Percentiles rank a stretch among this genome's conserved stretches.
Evolutionary conservation across 352 stramenopile species (phyloP).

Genomic region (Phytophthora capsici): DNA sequence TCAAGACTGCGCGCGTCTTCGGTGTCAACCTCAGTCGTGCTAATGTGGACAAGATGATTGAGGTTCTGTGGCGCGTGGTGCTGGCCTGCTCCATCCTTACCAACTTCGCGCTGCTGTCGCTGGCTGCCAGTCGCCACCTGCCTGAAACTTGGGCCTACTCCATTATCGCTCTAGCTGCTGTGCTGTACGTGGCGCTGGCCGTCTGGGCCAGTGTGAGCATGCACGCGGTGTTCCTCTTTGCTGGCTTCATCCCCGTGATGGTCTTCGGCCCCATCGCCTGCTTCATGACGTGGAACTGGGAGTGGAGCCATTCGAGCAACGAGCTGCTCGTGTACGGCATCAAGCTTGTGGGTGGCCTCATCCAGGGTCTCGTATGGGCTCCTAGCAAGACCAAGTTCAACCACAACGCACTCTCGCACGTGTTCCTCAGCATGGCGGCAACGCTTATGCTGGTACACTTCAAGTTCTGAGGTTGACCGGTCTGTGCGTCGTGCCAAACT

Average conservation of each 20-base stretch:
- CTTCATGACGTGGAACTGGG: slow-evolving; percentile 80
- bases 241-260: slow-evolving; percentile 83
- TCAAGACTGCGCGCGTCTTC: slow-evolving; percentile 77
- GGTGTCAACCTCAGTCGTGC: slow-evolving; percentile 69
- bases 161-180: slow-evolving; percentile 71
- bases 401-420: slow-evolving; percentile 89
- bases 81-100: slow-evolving; percentile 83
- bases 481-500: slow-evolving; percentile 6
- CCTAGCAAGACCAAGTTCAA: slow-evolving; percentile 88
- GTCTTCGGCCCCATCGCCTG: slow-evolving; percentile 79
- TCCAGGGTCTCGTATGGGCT: slow-evolving; percentile 83
- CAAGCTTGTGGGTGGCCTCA: slow-evolving; percentile 79
- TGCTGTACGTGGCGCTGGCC: slow-evolving; percentile 71
- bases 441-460: slow-evolving; percentile 89
- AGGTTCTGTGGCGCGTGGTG: slow-evolving; percentile 82
- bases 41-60: slow-evolving; percentile 78
- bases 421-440: slow-evolving; percentile 82
- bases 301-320: slow-evolving; percentile 81
- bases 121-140: slow-evolving; percentile 79
- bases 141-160: slow-evolving; percentile 77
- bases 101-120: slow-evolving; percentile 85
- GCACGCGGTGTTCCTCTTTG: slow-evolving; percentile 84
- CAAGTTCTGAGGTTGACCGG: slow-evolving; percentile 49
- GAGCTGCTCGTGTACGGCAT: slow-evolving; percentile 85
- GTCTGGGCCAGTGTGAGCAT: slow-evolving; percentile 87